Evolutionary conservation across 371 early-diverging fungal genomes (phyloP), one percentile per base, ranked within the genome.

Genomic region (Mortierella sp.): DNA sequence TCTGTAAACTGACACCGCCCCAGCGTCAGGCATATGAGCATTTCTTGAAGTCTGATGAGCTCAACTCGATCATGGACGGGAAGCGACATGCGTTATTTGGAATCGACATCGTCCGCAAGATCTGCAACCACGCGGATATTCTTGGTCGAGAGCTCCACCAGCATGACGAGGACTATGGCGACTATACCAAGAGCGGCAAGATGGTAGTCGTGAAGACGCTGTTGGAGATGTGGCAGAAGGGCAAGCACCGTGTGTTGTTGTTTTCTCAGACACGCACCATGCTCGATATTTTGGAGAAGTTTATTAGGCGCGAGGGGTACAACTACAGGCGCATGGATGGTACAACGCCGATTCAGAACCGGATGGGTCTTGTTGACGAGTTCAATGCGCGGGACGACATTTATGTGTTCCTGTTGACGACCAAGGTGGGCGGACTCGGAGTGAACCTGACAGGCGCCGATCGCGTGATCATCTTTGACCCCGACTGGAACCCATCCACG

Each of bases 401-500:
- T 4, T 97, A 94, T 86, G 89, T 98, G 1, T 99, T 99, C 84
- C 87, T 99, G 76, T 89, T 99, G 40, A 99, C 99, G 0, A 99
- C 99, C 54, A 96, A 96, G 80, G 98, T 98, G 3, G 99, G 99
- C 26, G 99, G 99, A 0, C 89, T 99, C 24, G 99, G 99, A 0
- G 90, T 99, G 54, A 99, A 99, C 81, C 90, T 99, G 71, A 97
- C 97, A 3, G 98, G 98, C 0, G 99, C 99, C 0, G 93, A 98
- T 85, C 93, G 98, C 6, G 96, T 99, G 5, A 94, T 99, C n/a
- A 93, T 99, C 46, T 99, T 92, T 91, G 99, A 99, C 91, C 99
- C 99, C 2, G 99, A 99, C 84, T 99, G 99, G 99, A 99, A 99
- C 82, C 99, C 99, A 8, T 97, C 98, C 3, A 97, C 97, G 14